Percentiles rank a stretch among this genome's conserved stretches.
Conservation (phyloP, 768 basidiomycete species). For the Psilocybe subaeruginosa region DNA sequence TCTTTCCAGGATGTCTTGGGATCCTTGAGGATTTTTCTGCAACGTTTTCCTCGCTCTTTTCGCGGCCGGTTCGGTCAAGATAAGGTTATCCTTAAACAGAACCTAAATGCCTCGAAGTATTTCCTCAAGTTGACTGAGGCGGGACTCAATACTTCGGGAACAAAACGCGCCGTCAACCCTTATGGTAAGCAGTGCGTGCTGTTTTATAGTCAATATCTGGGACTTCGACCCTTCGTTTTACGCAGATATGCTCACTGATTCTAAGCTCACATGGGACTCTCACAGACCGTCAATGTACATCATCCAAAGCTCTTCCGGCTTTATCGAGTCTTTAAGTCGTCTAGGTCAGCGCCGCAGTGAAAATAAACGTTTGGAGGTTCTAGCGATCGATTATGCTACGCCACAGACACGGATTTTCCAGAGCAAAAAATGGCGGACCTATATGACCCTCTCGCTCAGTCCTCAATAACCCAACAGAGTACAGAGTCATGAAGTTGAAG, state of each 20-base stretch:
- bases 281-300: background rate
- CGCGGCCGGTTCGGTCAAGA: background rate
- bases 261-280: background rate
- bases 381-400: background rate
- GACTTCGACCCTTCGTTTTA: background rate
- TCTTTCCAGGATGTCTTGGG: background rate
- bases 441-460: background rate
- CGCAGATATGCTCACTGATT: background rate
- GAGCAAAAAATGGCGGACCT: background rate
- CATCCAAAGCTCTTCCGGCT: background rate
- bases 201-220: background rate
- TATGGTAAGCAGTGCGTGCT: background rate
- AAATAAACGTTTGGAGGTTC: background rate
- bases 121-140: background rate
- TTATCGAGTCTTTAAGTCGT: background rate
- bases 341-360: background rate
- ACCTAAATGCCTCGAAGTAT: background rate
- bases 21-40: background rate
- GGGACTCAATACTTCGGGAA: background rate
- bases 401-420: background rate
- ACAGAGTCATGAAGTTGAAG: background rate
- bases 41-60: background rate
- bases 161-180: background rate
- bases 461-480: background rate
- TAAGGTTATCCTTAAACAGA: background rate